Evolutionary conservation across 2,329 filamentous ascomycete genomes (phyloP).

Genomic region (Neospermospora avenae): DNA sequence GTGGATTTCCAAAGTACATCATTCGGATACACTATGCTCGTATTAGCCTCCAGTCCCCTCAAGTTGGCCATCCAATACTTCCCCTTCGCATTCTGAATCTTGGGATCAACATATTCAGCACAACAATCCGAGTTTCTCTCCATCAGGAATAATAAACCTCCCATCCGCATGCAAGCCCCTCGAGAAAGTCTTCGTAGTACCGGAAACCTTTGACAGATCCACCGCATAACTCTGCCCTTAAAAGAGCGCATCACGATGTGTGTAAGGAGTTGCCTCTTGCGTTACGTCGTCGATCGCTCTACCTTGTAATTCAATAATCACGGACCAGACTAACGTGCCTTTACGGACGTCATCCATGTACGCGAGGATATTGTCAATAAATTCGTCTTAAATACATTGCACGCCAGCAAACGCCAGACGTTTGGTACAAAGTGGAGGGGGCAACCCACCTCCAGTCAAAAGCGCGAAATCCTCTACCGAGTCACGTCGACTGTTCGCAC

Average conservation of each 20-base stretch:
- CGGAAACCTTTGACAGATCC: conserved; percentile 44
- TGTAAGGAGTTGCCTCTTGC: conserved; percentile 55
- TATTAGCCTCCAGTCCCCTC: no score
- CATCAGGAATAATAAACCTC: conserved; percentile 35
- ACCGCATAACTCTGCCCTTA: conserved; percentile 42
- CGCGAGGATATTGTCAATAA: conserved; percentile 48
- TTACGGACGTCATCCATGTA: conserved; percentile 49
- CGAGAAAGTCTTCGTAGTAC: conserved; percentile 49
- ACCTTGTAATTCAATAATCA: conserved; percentile 60
- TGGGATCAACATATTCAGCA: conserved; percentile 57
- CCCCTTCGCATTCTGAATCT: no score
- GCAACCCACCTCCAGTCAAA: conserved; percentile 14
- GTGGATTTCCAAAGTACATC: no score
- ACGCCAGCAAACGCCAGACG: conserved; percentile 17
- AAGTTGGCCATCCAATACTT: no score
- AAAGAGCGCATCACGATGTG: conserved; percentile 61
- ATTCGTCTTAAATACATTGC: conserved; percentile 41
- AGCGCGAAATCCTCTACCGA: conserved; percentile 48
- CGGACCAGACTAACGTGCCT: conserved; percentile 54
- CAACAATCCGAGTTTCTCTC: conserved; percentile 50
- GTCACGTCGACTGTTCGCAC: no score
- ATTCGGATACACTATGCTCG: no score
- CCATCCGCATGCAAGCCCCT: conserved; percentile 48
- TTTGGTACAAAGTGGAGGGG: conserved; percentile 13
- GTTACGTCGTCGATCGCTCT: conserved; percentile 57